phyloP scores from a whole-genome alignment of 208 protist genomes.

The Plasmodiophora brassicae region DNA sequence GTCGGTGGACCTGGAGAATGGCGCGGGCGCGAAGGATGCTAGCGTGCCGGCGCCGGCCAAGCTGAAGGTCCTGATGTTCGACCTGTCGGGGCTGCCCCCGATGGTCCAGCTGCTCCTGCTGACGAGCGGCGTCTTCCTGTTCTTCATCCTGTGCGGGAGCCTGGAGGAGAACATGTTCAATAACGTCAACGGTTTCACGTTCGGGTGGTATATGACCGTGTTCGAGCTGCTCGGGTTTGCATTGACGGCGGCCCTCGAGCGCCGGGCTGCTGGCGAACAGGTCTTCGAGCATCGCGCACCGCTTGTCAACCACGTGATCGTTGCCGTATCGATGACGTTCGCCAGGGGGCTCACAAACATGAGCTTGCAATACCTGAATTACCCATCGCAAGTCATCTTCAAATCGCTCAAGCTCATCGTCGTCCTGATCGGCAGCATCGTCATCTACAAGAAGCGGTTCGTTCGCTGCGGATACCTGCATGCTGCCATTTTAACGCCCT shows the following conservation, averaged over 20 bases:
- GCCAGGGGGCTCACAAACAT: constrained; percentile 30
- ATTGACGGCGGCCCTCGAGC: not conserved
- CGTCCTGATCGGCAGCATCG: not conserved
- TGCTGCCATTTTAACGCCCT: not conserved
- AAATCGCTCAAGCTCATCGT: constrained; percentile 35
- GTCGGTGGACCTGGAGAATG: too few relatives aligned
- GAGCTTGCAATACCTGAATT: constrained; percentile 34
- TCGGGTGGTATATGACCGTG: constrained; percentile 36
- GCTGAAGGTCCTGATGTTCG: not conserved
- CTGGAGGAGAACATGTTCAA: constrained; percentile 24
- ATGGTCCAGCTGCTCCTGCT: not conserved
- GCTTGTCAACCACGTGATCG: constrained; percentile 4
- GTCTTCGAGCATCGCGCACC: not conserved
- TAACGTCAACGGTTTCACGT: not conserved
- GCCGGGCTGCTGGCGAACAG: not conserved
- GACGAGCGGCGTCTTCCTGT: not conserved
- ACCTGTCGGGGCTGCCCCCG: not conserved
- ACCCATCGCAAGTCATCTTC: constrained; percentile 37
- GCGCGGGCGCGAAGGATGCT: too few relatives aligned
- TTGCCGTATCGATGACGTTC: constrained; percentile 12
- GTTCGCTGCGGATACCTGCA: not conserved
- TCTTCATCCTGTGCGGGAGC: constrained; percentile 16
- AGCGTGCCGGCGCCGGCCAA: not conserved
- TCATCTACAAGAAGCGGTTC: constrained; percentile 28
- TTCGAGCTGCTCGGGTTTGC: constrained; percentile 31